These are phyloP conservation scores for Ceratocystis cubensis DNA, from an alignment of 2,329 filamentous ascomycete genomes.

Conservation along the genomic window DNA sequence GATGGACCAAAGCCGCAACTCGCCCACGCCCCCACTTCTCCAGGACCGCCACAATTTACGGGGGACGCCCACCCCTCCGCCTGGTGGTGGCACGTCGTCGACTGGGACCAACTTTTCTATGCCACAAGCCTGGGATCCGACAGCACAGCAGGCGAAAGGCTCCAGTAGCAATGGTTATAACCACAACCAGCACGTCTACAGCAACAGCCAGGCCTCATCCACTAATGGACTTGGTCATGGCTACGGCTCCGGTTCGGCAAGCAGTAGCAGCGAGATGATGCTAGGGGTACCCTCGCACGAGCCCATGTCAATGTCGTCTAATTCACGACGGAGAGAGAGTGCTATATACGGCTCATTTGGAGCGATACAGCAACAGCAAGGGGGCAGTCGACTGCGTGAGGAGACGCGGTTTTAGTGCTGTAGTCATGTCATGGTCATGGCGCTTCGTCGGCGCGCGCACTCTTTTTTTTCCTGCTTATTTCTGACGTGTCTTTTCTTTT, in stretches of 20 bases:
- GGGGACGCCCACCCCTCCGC: slow-evolving; percentile 34
- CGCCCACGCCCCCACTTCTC: slow-evolving; percentile 41
- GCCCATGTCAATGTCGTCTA: background rate
- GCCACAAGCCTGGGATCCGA: slow-evolving; percentile 9
- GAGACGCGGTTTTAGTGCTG: slow-evolving; percentile 36
- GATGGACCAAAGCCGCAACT: slow-evolving; percentile 28
- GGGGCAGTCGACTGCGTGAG: slow-evolving; percentile 39
- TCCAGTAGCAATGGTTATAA: slow-evolving; percentile 22
- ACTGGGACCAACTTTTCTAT: slow-evolving; percentile 22
- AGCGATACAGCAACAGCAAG: slow-evolving; percentile 30
- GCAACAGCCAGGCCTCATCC: slow-evolving; percentile 27
- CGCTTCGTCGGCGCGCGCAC: background rate
- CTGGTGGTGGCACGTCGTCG: slow-evolving; percentile 19
- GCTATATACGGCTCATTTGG: slow-evolving; percentile 45
- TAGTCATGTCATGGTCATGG: slow-evolving; percentile 22
- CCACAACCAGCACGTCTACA: slow-evolving; percentile 36
- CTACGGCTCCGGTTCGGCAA: slow-evolving; percentile 1
- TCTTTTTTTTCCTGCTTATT: background rate
- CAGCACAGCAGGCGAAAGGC: slow-evolving; percentile 6
- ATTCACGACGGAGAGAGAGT: slow-evolving; percentile 44
- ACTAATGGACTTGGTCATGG: slow-evolving; percentile 21
- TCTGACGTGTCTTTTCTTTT: background rate
- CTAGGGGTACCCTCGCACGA: slow-evolving; percentile 17
- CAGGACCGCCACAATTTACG: slow-evolving; percentile 27
- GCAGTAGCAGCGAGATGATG: slow-evolving; percentile 18